phyloP scores from a whole-genome alignment of 306 rosid species.

The Fragaria iinumae region DNA sequence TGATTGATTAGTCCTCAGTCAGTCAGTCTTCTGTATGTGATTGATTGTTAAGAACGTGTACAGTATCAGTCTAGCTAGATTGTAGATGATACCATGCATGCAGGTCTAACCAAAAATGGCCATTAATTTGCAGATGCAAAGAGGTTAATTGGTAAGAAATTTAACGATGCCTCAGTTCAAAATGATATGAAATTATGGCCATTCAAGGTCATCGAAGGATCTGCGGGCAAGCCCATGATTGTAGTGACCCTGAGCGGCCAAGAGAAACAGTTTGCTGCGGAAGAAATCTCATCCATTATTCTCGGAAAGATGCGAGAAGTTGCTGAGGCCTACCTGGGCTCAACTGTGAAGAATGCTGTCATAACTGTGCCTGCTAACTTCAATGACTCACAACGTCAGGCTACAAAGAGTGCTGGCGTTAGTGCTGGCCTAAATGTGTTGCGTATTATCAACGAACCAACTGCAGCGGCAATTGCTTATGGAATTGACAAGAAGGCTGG shows the following conservation, averaged over 20 bases:
- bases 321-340: neutral
- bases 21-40: too few species aligned
- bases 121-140: neutral
- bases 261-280: slow-evolving; percentile 2
- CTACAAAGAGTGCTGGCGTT: slow-evolving; percentile 28
- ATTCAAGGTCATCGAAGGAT: neutral
- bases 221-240: neutral
- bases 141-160: slow-evolving; percentile 10
- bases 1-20: too few species aligned
- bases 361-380: slow-evolving; percentile 1
- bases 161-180: neutral
- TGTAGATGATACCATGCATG: too few species aligned
- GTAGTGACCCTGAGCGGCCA: neutral
- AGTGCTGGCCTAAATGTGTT: neutral
- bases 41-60: too few species aligned
- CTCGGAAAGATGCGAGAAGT: neutral
- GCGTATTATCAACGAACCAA: slow-evolving; percentile 3
- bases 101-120: too few species aligned
- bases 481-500: slow-evolving; percentile 7
- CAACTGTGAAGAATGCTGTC: neutral
- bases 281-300: slow-evolving; percentile 15
- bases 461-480: slow-evolving; percentile 17
- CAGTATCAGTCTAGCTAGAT: too few species aligned
- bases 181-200: slow-evolving; percentile 3
- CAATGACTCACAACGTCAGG: slow-evolving; percentile 16